Percentiles rank a stretch among this genome's conserved stretches.
Conservation (phyloP, 1,284 basidiomycete species). For the Fomitopsis palustris region DNA sequence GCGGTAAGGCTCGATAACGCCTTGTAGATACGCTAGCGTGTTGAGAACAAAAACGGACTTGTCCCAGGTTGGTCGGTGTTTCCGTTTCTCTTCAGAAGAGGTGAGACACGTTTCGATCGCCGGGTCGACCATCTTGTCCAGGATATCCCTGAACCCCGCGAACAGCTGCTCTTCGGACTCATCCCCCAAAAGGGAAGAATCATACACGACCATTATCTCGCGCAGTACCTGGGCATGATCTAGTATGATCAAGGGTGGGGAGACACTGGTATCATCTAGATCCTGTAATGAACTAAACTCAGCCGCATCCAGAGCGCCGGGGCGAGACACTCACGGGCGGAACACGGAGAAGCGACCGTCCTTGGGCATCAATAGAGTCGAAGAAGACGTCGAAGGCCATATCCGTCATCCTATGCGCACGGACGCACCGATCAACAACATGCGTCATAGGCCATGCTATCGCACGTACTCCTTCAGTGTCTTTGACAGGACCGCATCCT, state of each 20-base stretch:
- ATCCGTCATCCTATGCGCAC: constrained; percentile 63
- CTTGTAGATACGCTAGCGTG: constrained; percentile 76
- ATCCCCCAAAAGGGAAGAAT: constrained; percentile 71
- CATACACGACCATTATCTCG: constrained; percentile 87
- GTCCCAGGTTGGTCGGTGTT: constrained; percentile 66
- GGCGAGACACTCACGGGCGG: constrained; percentile 56
- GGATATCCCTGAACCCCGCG: constrained; percentile 64
- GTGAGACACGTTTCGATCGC: constrained; percentile 73
- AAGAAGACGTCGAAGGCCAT: constrained; percentile 82
- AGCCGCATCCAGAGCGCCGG: not conserved
- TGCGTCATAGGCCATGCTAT: not conserved
- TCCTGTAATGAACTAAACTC: constrained; percentile 41
- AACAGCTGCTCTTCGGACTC: constrained; percentile 46
- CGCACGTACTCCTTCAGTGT: constrained; percentile 76
- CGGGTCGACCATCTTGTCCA: constrained; percentile 83
- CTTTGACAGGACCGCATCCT: constrained; percentile 70
- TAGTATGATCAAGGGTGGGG: constrained; percentile 74
- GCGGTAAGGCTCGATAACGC: constrained; percentile 65
- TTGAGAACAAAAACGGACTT: constrained; percentile 80
- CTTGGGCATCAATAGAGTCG: constrained; percentile 80
- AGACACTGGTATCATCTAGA: constrained; percentile 71
- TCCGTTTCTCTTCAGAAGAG: constrained; percentile 66
- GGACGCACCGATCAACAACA: not conserved
- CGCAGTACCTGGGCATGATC: constrained; percentile 82
- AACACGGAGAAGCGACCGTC: constrained; percentile 68